Conservation (phyloP, 805 yeast genomes). For the Monosporozyma servazzii region DNA sequence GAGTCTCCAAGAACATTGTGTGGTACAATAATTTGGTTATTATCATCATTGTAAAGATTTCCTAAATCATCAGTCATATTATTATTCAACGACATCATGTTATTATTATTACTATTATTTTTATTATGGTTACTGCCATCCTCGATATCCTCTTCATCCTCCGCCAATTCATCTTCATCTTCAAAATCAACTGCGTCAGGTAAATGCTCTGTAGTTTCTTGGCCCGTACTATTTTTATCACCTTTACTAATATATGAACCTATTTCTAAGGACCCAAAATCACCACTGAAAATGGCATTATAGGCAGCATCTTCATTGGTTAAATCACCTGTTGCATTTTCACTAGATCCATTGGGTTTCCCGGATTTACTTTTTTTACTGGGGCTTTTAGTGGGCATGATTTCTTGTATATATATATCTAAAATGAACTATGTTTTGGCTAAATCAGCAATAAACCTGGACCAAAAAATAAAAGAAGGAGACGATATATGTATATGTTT, state of each 20-base stretch:
- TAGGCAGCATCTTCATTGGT: conserved; percentile 34
- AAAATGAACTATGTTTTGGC: neutral
- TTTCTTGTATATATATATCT: neutral
- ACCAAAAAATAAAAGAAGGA: neutral
- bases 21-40: neutral
- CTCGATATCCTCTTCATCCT: conserved; percentile 39
- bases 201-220: conserved; percentile 57
- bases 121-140: neutral
- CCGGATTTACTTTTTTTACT: neutral
- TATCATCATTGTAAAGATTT: neutral
- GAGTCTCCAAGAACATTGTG: neutral
- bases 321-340: conserved; percentile 13
- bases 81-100: conserved; percentile 1
- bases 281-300: conserved; percentile 31
- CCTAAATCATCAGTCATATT: conserved; percentile 3
- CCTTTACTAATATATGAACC: conserved; percentile 21
- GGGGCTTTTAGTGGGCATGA: neutral
- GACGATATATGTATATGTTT: neutral
- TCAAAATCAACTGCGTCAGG: conserved; percentile 91
- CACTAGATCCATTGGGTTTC: neutral
- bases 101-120: conserved; percentile 3
- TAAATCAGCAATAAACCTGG: neutral
- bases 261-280: conserved; percentile 30
- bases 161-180: conserved; percentile 91
- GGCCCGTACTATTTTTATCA: conserved; percentile 25